Conservation (phyloP, 192 early-diverging fungal species). For the Coemansia sp. region DNA sequence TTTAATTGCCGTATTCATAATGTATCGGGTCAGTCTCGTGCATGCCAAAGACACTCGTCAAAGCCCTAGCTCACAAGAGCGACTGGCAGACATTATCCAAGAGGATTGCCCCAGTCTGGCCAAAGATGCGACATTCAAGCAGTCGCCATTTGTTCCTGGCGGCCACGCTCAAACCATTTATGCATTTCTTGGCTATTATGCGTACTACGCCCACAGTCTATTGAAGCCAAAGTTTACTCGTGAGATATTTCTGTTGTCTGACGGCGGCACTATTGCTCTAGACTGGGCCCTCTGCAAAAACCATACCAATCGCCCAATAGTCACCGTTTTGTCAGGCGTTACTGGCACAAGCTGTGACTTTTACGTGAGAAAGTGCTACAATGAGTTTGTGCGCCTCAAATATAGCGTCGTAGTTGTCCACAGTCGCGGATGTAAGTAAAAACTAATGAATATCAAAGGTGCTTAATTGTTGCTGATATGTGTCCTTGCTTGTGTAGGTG, state of each 20-base stretch:
- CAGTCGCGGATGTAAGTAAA: conserved; percentile 75
- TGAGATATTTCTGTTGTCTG: conserved; percentile 66
- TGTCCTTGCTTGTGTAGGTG: conserved; percentile 33
- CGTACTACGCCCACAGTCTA: conserved; percentile 56
- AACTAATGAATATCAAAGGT: background rate
- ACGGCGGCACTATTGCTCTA: conserved; percentile 82
- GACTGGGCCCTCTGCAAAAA: conserved; percentile 77
- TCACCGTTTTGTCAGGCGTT: conserved; percentile 85
- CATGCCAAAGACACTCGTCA: conserved; percentile 24
- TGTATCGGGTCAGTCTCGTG: conserved; percentile 38
- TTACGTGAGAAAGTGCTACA: conserved; percentile 79
- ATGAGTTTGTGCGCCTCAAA: conserved; percentile 60
- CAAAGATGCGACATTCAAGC: conserved; percentile 56
- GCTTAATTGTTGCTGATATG: background rate
- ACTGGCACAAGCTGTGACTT: conserved; percentile 90
- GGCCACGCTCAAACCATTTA: conserved; percentile 77
- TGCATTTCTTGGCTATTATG: conserved; percentile 45
- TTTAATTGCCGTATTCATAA: background rate
- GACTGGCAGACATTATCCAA: conserved; percentile 29
- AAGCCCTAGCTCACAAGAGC: conserved; percentile 12
- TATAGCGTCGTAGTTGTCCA: conserved; percentile 85
- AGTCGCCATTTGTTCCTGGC: conserved; percentile 71
- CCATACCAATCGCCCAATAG: conserved; percentile 63
- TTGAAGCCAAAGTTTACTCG: conserved; percentile 40
- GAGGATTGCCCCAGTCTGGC: conserved; percentile 59